phyloP scores from a whole-genome alignment of 169 alveolate species.

The Eimeria praecox region DNA sequence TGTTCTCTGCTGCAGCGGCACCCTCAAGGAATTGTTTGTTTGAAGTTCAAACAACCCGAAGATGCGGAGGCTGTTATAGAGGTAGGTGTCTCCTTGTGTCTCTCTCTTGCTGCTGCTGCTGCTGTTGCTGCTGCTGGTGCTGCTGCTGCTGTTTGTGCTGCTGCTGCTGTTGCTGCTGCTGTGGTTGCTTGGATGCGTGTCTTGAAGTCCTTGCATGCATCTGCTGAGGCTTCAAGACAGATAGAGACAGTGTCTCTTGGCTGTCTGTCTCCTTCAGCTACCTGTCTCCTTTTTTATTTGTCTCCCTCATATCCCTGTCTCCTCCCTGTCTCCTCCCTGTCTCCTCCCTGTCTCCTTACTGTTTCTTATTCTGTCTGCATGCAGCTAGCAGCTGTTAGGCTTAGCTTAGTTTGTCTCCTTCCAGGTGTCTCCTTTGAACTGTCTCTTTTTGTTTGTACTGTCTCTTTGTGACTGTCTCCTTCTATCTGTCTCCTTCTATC shows the following conservation, averaged over 20 bases:
- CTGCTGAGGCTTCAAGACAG: neutral
- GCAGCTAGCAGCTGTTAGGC: no score
- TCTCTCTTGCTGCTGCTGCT: neutral
- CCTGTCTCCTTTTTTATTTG: no score
- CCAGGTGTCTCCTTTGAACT: no score
- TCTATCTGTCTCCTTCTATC: no score
- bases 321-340: no score
- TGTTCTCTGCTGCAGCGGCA: constrained; percentile 84
- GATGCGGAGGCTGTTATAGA: constrained; percentile 89
- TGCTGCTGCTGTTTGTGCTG: neutral
- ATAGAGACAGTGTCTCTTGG: no score
- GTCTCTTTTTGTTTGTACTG: neutral
- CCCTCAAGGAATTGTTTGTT: constrained; percentile 93
- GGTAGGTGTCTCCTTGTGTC: constrained; percentile 68
- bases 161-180: constrained; percentile 16
- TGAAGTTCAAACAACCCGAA: constrained; percentile 89
- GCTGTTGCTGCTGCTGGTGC: constrained; percentile 8
- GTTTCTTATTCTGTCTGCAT: no score
- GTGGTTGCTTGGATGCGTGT: neutral
- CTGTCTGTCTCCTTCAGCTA: no score
- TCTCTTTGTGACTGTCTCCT: no score
- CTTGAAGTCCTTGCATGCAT: neutral
- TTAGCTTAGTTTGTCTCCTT: no score
- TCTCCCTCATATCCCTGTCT: neutral
- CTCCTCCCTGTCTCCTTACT: no score